Conservation (phyloP, 768 basidiomycete genomes). For the Tylopilus rubrobrunneus region DNA sequence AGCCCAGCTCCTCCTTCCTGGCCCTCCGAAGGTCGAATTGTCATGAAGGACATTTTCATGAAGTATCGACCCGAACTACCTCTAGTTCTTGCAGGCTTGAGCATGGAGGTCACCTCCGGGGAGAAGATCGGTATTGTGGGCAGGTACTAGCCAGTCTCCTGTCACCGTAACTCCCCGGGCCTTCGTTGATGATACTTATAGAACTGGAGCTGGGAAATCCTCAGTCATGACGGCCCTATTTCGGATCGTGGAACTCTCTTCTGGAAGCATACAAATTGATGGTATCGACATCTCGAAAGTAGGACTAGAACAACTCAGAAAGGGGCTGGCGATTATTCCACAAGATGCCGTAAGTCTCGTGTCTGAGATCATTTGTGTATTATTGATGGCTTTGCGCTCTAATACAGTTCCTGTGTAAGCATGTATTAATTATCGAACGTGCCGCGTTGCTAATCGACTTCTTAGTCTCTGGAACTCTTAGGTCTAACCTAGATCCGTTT, state of each 20-base stretch:
- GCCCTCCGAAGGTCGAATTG: constrained; percentile 72
- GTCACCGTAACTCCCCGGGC: background rate
- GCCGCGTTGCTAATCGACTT: constrained; percentile 8
- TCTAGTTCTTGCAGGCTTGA: constrained; percentile 77
- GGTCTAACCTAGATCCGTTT: constrained; percentile 90
- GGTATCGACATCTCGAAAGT: constrained; percentile 80
- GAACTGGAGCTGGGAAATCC: constrained; percentile 86
- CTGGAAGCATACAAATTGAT: constrained; percentile 76
- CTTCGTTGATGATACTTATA: constrained; percentile 15
- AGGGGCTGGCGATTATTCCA: constrained; percentile 72
- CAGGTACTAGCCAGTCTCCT: constrained; percentile 30
- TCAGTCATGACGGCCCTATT: constrained; percentile 88
- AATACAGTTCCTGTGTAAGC: constrained; percentile 38
- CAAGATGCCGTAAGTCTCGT: constrained; percentile 52
- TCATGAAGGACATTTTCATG: constrained; percentile 73
- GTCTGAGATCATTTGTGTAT: background rate
- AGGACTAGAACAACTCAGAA: constrained; percentile 71
- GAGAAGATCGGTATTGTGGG: constrained; percentile 95
- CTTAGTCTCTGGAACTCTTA: constrained; percentile 71
- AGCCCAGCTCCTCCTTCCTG: constrained; percentile 58
- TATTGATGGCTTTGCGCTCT: background rate
- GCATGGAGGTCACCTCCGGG: constrained; percentile 62
- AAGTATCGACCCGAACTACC: constrained; percentile 88
- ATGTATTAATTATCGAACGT: constrained; percentile 4
- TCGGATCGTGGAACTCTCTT: constrained; percentile 75